These are phyloP conservation scores for Populus nigra DNA, from an alignment of 345 rosid genomes.

Conservation along the genomic window DNA sequence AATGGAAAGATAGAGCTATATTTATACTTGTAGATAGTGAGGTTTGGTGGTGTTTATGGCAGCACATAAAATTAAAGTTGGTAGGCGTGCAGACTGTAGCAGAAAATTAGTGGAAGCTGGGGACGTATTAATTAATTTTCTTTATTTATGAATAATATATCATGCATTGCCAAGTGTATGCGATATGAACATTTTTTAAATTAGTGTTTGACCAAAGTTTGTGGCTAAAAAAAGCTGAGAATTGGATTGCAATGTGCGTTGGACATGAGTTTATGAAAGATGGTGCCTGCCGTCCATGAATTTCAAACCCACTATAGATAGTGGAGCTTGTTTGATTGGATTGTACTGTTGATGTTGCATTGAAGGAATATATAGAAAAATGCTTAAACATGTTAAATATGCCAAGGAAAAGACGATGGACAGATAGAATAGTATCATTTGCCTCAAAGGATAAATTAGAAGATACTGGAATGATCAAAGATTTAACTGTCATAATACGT, in stretches of 20 bases:
- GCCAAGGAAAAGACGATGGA: background rate
- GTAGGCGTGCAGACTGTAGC: constrained; percentile 12
- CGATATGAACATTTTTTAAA: background rate
- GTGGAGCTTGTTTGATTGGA: constrained; percentile 16
- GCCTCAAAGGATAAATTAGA: background rate
- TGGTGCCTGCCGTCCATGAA: constrained; percentile 25
- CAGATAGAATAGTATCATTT: too few relatives aligned
- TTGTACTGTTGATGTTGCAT: background rate
- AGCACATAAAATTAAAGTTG: background rate
- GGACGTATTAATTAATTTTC: background rate
- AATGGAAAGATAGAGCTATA: background rate
- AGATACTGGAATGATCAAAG: too few relatives aligned
- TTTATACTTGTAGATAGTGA: constrained; percentile 21
- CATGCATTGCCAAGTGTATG: background rate
- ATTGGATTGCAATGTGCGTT: background rate
- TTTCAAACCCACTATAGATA: background rate
- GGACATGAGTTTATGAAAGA: constrained; percentile 9
- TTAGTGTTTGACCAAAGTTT: background rate
- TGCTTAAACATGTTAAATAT: background rate
- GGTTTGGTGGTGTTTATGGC: background rate
- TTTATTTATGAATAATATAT: background rate
- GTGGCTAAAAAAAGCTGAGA: constrained; percentile 20
- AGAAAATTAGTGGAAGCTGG: constrained; percentile 20
- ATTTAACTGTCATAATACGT: too few relatives aligned
- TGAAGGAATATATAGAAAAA: background rate